Percentiles rank a stretch among this genome's conserved stretches.
Evolutionary conservation across 306 rosid genomes (phyloP).

Genomic region (Ziziphus jujuba): DNA sequence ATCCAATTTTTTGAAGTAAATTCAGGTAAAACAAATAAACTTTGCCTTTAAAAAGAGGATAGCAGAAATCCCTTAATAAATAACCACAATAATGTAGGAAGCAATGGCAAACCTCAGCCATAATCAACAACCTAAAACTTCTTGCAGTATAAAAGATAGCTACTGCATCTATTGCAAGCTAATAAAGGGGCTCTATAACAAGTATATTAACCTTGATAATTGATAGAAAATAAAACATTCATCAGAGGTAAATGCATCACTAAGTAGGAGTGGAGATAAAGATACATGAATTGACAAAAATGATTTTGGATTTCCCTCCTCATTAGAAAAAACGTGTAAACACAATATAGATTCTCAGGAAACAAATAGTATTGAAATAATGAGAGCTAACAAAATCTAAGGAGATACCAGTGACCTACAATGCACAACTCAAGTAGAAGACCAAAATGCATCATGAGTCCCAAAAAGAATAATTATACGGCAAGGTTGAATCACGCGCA

Average conservation of each 20-base stretch:
- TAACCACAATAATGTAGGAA: not conserved
- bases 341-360: not conserved
- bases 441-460: slow-evolving; percentile 16
- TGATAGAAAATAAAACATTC: slow-evolving; percentile 1
- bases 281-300: slow-evolving; percentile 30
- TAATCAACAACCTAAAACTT: not conserved
- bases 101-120: not conserved
- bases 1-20: no score
- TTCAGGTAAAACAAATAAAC: not conserved
- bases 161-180: slow-evolving; percentile 6
- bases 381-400: slow-evolving; percentile 19
- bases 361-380: not conserved
- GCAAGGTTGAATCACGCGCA: no score
- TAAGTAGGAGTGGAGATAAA: not conserved
- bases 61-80: no score
- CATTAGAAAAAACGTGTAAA: slow-evolving; percentile 2
- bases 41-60: not conserved
- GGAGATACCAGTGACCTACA: slow-evolving; percentile 6
- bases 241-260: slow-evolving; percentile 4
- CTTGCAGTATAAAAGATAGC: not conserved
- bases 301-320: slow-evolving; percentile 19
- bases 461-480: no score
- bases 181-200: slow-evolving; percentile 4
- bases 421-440: slow-evolving; percentile 3
- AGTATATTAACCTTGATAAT: not conserved